Conservation (phyloP, 2,329 filamentous ascomycete species). For the Colletotrichum sublineola region DNA sequence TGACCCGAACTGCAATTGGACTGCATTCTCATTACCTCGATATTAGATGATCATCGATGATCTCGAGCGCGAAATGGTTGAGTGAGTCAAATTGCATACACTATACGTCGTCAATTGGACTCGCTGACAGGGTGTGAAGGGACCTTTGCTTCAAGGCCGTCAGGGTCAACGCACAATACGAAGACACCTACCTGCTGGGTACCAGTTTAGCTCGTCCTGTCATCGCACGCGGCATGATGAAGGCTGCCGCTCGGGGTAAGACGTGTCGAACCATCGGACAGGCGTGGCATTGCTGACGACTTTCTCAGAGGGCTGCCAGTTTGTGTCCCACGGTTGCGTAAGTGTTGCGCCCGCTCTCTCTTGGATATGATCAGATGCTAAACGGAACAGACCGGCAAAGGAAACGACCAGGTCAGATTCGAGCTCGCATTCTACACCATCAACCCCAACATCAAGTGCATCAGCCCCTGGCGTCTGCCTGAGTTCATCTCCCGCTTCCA, state of each 20-base stretch:
- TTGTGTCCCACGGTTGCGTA: constrained; percentile 62
- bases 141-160: constrained; percentile 82
- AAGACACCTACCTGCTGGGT: constrained; percentile 65
- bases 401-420: constrained; percentile 55
- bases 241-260: constrained; percentile 41
- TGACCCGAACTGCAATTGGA: neutral
- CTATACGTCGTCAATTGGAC: neutral
- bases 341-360: constrained; percentile 13
- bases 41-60: constrained; percentile 66
- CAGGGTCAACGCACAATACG: constrained; percentile 62
- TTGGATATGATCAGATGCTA: neutral
- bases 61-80: constrained; percentile 78
- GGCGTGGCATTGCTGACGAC: neutral
- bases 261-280: neutral
- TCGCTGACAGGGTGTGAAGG: constrained; percentile 13
- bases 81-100: constrained; percentile 49
- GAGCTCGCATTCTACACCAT: constrained; percentile 53
- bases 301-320: constrained; percentile 48
- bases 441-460: constrained; percentile 41
- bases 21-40: neutral
- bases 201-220: constrained; percentile 74
- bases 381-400: constrained; percentile 35
- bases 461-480: constrained; percentile 3
- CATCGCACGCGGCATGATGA: constrained; percentile 74
- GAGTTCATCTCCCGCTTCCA: constrained; percentile 78